Percentiles rank a stretch among this genome's conserved stretches.
phyloP scores from a whole-genome alignment of 108 stramenopile genomes.

The Skeletonema menzelii region DNA sequence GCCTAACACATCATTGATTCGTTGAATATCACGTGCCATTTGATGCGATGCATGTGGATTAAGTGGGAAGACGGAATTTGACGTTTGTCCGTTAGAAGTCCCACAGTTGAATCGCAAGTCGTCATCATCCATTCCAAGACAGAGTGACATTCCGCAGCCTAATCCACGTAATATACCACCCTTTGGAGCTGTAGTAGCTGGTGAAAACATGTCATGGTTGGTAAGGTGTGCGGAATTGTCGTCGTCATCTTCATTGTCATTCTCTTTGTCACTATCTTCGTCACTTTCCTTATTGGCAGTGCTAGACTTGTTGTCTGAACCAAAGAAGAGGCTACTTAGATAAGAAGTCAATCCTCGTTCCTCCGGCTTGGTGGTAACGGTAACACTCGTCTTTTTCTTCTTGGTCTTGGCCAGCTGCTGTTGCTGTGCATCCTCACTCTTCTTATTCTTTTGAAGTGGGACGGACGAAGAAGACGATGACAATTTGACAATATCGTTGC shows the following conservation, averaged over 20 bases:
- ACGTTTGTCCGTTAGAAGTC: not conserved
- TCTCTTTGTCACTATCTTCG: not conserved
- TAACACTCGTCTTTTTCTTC: not conserved
- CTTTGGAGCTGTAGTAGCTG: not conserved
- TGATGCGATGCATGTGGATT: conserved; percentile 27
- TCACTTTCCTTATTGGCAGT: not conserved
- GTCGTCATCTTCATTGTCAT: not conserved
- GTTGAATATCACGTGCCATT: conserved; percentile 47
- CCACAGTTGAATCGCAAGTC: not conserved
- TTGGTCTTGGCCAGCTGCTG: not conserved
- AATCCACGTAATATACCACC: conserved; percentile 15
- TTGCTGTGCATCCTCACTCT: not conserved
- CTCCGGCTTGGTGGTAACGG: not conserved
- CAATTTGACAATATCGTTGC: not conserved
- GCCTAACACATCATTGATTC: conserved; percentile 41
- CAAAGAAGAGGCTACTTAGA: not conserved
- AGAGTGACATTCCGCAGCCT: conserved; percentile 46
- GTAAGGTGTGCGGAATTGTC: conserved; percentile 7
- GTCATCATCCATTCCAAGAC: conserved; percentile 30
- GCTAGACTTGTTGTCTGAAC: not conserved
- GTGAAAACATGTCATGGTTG: conserved; percentile 41
- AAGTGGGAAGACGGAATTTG: conserved; percentile 10
- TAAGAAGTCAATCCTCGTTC: not conserved
- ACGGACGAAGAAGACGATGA: not conserved
- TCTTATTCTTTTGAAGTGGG: not conserved